Base-by-base conservation (phyloP, 1,284 basidiomycete species). In the Grifola frondosa region DNA sequence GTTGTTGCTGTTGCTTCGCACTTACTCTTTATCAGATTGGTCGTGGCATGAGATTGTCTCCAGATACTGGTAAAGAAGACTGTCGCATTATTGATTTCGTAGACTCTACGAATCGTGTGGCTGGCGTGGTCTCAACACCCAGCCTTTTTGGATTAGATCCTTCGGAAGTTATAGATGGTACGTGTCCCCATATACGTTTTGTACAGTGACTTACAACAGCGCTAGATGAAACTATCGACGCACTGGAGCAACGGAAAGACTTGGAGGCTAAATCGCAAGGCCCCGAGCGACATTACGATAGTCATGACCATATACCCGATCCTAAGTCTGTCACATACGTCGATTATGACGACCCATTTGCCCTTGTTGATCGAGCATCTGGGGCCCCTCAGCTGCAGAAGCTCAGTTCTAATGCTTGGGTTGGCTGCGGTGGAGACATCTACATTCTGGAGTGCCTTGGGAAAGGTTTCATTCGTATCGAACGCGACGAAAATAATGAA, bases 21-120 rank as follows among this genome's bases (percentile, higher is more conserved):
- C 22, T 40, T 2, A 42, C 2, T 10, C 8, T 13, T 8, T 13
- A 4, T 5, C 47, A 93, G 90, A 91, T 98, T 53, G 96, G 95
- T 0, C 78, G 96, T 40, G 95, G 96, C 7, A 86, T 98, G 75
- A 77, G 96, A 43, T 73, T 90, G 20, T 93, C 89, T 0, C 88
- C 91, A 2, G 64, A 64, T 5, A 94, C 90, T 0, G 87, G 81
- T 33, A 99, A 99, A 65, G 57, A 64, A 26, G 84, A 97, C 60
- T 98, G 96, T 62, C 80, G 81, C 17, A 81, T 98, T 36, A 86
- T 99, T 47, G 95, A 99, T 62, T 86, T 97, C 48, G 91, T 96
- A 6, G 94, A 95, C 52, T 90, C 80, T 40, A 73, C 80, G 20
- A 70, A 70, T 21, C 77, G 84, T n/a, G 75, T 88, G 4, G 60